Evolutionary conservation across 106 monocot genomes (phyloP).

Genomic region (Narthecium ossifragum): DNA sequence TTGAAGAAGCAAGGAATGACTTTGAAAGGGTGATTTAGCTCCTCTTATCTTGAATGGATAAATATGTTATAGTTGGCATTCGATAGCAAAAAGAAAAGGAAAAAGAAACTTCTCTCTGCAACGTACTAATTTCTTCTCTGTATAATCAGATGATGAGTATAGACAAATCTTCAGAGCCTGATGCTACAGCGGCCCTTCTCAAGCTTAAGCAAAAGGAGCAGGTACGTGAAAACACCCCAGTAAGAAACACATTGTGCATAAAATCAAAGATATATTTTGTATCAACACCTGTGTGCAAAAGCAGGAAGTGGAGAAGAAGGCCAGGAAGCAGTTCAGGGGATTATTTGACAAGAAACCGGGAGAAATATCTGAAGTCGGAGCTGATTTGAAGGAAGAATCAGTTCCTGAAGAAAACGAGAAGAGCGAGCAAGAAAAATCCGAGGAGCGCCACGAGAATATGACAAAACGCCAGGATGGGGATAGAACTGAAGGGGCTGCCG

Average conservation of each 20-base stretch:
- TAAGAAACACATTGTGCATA: too few relatives aligned
- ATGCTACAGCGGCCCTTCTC: conserved; percentile 78
- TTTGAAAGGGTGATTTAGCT: conserved; percentile 72
- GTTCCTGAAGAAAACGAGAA: neutral
- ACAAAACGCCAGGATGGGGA: neutral
- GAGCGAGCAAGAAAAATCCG: conserved; percentile 1
- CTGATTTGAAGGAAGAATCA: conserved; percentile 11
- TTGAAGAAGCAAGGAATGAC: conserved; percentile 80
- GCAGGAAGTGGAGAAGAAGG: conserved; percentile 70
- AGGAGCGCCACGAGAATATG: neutral
- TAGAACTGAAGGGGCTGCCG: conserved; percentile 4
- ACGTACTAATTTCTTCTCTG: neutral
- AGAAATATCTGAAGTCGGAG: conserved; percentile 68
- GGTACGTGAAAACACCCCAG: conserved; percentile 30
- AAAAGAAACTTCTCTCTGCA: neutral
- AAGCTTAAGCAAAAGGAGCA: conserved; percentile 82
- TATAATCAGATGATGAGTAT: conserved; percentile 65
- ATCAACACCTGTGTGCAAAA: too few relatives aligned
- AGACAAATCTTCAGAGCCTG: conserved; percentile 90
- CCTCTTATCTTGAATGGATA: too few relatives aligned
- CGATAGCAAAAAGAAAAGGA: neutral
- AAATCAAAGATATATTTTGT: too few relatives aligned
- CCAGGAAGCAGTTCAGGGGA: conserved; percentile 83
- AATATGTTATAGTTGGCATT: neutral
- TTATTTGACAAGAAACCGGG: conserved; percentile 97